These are phyloP conservation scores for Xylaria arbuscula DNA, from an alignment of 2,329 filamentous ascomycete genomes.

Conservation along the genomic window DNA sequence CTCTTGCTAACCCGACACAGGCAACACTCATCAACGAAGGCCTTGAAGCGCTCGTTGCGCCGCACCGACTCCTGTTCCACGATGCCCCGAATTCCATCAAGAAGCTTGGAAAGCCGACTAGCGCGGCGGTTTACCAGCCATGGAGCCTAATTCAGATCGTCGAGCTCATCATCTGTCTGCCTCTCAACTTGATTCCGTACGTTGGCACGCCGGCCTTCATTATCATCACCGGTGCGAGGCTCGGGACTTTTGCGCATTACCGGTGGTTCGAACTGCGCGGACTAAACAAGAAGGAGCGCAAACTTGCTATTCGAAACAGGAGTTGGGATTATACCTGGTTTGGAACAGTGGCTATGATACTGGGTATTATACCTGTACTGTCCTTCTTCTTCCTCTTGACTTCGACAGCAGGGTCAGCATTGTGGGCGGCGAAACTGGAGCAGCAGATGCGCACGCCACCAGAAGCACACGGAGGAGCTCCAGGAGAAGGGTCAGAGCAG, in stretches of 20 bases:
- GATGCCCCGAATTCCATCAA: slow-evolving; percentile 79
- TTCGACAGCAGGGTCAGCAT: slow-evolving; percentile 82
- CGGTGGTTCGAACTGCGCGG: slow-evolving; percentile 87
- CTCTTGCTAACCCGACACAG: slow-evolving; percentile 51
- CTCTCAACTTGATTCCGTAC: slow-evolving; percentile 88
- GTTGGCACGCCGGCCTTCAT: slow-evolving; percentile 88
- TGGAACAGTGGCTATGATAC: slow-evolving; percentile 82
- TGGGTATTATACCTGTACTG: slow-evolving; percentile 88
- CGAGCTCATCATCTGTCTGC: slow-evolving; percentile 81
- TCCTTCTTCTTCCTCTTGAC: slow-evolving; percentile 97
- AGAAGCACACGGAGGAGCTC: slow-evolving; percentile 25
- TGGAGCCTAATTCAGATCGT: slow-evolving; percentile 92
- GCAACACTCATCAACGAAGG: slow-evolving; percentile 80
- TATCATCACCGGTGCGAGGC: slow-evolving; percentile 84
- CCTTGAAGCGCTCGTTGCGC: slow-evolving; percentile 73
- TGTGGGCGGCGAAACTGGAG: slow-evolving; percentile 88
- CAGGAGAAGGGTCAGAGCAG: slow-evolving; percentile 36
- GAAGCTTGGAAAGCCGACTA: slow-evolving; percentile 84
- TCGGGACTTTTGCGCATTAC: slow-evolving; percentile 90
- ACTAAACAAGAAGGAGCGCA: slow-evolving; percentile 77
- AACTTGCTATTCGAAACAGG: slow-evolving; percentile 73
- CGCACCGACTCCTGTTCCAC: slow-evolving; percentile 71
- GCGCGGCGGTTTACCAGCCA: slow-evolving; percentile 81
- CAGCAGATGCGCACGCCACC: slow-evolving; percentile 55
- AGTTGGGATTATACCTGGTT: slow-evolving; percentile 94